These are phyloP conservation scores for Nitzschia sp. DNA, from an alignment of 108 stramenopile genomes.

Conservation along the genomic window DNA sequence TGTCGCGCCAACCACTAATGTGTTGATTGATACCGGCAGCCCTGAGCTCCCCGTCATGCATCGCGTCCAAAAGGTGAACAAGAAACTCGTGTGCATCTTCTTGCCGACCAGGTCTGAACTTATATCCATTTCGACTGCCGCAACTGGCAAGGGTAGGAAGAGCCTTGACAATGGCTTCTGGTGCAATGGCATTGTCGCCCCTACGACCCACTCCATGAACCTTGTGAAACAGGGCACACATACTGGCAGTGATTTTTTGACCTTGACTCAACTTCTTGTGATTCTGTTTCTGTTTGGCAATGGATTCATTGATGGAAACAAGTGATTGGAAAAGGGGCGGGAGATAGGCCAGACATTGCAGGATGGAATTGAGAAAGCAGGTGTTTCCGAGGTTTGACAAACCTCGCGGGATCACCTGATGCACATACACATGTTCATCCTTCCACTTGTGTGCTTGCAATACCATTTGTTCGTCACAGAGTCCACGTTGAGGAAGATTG, in stretches of 20 bases:
- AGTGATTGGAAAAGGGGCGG: constrained; percentile 87
- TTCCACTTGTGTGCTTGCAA: constrained; percentile 64
- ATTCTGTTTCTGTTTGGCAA: constrained; percentile 26
- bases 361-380: constrained; percentile 93
- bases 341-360: constrained; percentile 89
- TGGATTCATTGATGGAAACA: constrained; percentile 40
- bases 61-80: constrained; percentile 88
- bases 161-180: constrained; percentile 62
- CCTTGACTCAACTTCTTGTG: constrained; percentile 40
- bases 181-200: constrained; percentile 57
- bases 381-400: constrained; percentile 94
- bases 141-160: constrained; percentile 56
- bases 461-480: constrained; percentile 75
- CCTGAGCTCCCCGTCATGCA: constrained; percentile 83
- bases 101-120: constrained; percentile 90
- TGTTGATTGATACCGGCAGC: constrained; percentile 77
- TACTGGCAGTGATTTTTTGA: constrained; percentile 53
- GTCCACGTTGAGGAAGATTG: constrained; percentile 72
- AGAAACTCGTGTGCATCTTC: constrained; percentile 98
- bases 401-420: constrained; percentile 62
- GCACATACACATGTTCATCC: constrained; percentile 10
- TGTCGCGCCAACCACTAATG: constrained; percentile 77
- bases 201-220: constrained; percentile 43
- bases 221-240: constrained; percentile 52
- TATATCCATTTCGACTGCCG: constrained; percentile 60